Evolutionary conservation across 192 early-diverging fungal species (phyloP), one percentile per base, ranked within the genome.

Genomic region (Coemansia sp.): DNA sequence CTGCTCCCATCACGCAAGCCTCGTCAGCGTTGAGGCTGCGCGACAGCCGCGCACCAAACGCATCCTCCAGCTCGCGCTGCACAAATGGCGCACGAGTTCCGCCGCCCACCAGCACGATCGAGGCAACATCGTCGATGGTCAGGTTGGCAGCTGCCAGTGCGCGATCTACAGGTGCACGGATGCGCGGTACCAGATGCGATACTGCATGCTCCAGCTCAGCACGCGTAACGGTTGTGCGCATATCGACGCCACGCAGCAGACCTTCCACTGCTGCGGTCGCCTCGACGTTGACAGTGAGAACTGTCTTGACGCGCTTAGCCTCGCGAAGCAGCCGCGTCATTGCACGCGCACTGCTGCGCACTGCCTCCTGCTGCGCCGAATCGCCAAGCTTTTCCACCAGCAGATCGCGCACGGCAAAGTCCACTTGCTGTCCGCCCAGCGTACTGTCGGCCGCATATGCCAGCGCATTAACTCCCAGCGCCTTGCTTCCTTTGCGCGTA

Each of bases 11-110:
- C 28, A 94, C 95, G 31, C 90, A 91, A 12, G 95, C 94, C 81
- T 99, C 97, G 56, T 99, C 97, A 39, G 81, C 89, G 61, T 99
- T 96, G 37, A 99, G 84, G 56, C 93, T 96, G 80, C 90, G 84
- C 28, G 94, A 92, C 57, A 99, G 86, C 71, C 91, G 91, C 21
- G 86, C 78, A 62, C 93, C 91, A 51, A 92, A 84, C 44, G 83
- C 66, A 7, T 83, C 69, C 0, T 71, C 69, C 45, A 99, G 71
- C 30, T 64, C 79, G 32, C 72, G 56, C 64, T 96, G 93, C 53
- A 99, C 85, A 49, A 85, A 72, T 10, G 97, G 97, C 31, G 93
- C 81, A 45, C 97, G 90, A 23, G 90, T 84, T 60, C 88, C 87
- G 17, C 97, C 97, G 56, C 97, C 97, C 14, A 97, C 92, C 15